phyloP scores from a whole-genome alignment of 345 rosid species.

The Eucalyptus brandiana region DNA sequence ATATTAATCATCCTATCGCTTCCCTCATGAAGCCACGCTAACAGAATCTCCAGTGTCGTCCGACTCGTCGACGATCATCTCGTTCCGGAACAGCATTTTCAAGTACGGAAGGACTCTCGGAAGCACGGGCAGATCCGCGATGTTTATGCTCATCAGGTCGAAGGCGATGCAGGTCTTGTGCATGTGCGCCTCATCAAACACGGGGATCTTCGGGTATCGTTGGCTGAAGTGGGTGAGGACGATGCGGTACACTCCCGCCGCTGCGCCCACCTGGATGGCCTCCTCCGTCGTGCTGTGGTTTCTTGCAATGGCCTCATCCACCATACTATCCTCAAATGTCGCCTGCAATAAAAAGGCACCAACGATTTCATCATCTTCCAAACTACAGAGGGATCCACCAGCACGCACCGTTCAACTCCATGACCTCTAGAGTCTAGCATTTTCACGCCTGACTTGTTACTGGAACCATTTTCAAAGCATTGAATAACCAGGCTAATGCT shows the following conservation, averaged over 20 bases:
- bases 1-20: background rate
- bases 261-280: constrained; percentile 67
- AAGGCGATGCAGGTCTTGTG: constrained; percentile 90
- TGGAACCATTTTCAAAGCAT: background rate
- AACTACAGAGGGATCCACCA: background rate
- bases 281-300: constrained; percentile 98
- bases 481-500: background rate
- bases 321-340: constrained; percentile 83
- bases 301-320: constrained; percentile 76
- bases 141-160: constrained; percentile 87
- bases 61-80: constrained; percentile 50
- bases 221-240: constrained; percentile 98
- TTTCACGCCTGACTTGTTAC: background rate
- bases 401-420: background rate
- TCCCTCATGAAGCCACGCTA: background rate
- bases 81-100: constrained; percentile 67
- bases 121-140: constrained; percentile 72
- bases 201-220: constrained; percentile 85
- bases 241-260: constrained; percentile 58
- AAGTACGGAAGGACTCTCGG: constrained; percentile 75
- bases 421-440: background rate
- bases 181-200: constrained; percentile 68
- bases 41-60: constrained; percentile 27
- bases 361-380: background rate
- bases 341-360: constrained; percentile 33